Percentiles rank a stretch among this genome's conserved stretches.
Evolutionary conservation across 163 green algal species (phyloP).

Genomic region (Chlamydomonas reinhardtii): DNA sequence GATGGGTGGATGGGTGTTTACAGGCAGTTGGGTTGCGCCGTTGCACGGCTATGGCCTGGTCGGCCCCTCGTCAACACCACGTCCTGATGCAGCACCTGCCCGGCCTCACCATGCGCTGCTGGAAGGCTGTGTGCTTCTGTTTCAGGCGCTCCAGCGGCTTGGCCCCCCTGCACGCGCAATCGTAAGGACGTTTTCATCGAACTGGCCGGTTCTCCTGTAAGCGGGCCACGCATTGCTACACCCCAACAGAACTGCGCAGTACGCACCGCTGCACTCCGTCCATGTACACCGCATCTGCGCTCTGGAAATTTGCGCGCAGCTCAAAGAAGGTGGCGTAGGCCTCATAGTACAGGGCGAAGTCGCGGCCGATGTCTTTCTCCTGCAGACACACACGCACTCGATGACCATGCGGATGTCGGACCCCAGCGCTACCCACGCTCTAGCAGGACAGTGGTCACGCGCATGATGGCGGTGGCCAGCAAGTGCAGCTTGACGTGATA

Average conservation of each 20-base stretch:
- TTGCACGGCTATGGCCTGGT: too few relatives aligned
- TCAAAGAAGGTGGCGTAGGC: conserved; percentile 90
- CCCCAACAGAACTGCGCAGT: too few relatives aligned
- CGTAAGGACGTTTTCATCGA: too few relatives aligned
- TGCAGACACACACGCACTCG: conserved; percentile 40
- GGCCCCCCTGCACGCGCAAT: conserved; percentile 67
- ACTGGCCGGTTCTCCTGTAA: too few relatives aligned
- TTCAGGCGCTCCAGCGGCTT: conserved; percentile 84
- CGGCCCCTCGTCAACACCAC: too few relatives aligned
- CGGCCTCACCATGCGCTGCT: conserved; percentile 85
- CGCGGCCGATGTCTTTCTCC: conserved; percentile 88
- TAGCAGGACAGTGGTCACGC: too few relatives aligned
- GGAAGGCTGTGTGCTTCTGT: conserved; percentile 84
- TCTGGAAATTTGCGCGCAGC: conserved; percentile 77
- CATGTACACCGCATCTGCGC: conserved; percentile 86
- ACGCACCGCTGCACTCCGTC: conserved; percentile 81
- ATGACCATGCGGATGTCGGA: too few relatives aligned
- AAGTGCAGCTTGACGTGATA: background rate
- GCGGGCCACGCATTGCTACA: too few relatives aligned
- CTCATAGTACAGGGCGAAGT: conserved; percentile 92
- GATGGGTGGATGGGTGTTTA: too few relatives aligned
- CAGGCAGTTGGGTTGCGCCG: too few relatives aligned
- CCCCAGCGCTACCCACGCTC: too few relatives aligned
- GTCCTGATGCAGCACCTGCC: too few relatives aligned
- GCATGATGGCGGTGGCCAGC: background rate